These are phyloP conservation scores for Auriculariales sp. DNA, from an alignment of 768 basidiomycete genomes.

Conservation along the genomic window DNA sequence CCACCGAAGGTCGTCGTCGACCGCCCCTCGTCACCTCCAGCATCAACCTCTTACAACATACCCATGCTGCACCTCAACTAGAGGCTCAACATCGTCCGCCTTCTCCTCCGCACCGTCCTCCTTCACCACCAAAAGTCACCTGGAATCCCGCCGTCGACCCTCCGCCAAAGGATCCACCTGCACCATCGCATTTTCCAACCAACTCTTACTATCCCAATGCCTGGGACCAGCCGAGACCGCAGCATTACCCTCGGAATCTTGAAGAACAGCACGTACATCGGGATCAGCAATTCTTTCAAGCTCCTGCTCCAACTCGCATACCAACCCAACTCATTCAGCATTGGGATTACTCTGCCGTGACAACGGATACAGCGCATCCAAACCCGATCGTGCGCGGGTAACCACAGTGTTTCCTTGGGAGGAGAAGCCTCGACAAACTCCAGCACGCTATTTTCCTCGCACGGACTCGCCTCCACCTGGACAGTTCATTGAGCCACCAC, in stretches of 20 bases:
- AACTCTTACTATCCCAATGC: slow-evolving; percentile 71
- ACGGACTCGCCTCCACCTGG: slow-evolving; percentile 39
- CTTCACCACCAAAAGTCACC: slow-evolving; percentile 48
- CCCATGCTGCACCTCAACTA: not conserved
- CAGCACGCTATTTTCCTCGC: slow-evolving; percentile 61
- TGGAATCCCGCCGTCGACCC: slow-evolving; percentile 77
- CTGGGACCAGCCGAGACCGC: slow-evolving; percentile 58
- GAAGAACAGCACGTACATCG: slow-evolving; percentile 16
- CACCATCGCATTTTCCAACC: slow-evolving; percentile 45
- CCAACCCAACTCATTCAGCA: slow-evolving; percentile 53
- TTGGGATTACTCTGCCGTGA: slow-evolving; percentile 58
- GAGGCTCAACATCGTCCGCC: slow-evolving; percentile 12
- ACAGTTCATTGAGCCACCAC: slow-evolving; percentile 16
- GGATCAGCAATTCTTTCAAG: slow-evolving; percentile 37
- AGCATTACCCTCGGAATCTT: slow-evolving; percentile 11
- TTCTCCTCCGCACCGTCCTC: slow-evolving; percentile 25
- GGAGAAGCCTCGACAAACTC: slow-evolving; percentile 47
- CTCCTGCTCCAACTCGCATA: slow-evolving; percentile 44
- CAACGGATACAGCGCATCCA: slow-evolving; percentile 4
- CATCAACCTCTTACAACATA: not conserved
- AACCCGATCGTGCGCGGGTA: slow-evolving; percentile 58
- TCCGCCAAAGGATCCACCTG: slow-evolving; percentile 49
- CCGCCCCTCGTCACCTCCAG: not conserved
- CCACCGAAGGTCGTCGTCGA: not conserved
- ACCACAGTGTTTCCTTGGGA: slow-evolving; percentile 95